These are phyloP conservation scores for Turritis glabra DNA, from an alignment of 345 rosid species.

Conservation along the genomic window DNA sequence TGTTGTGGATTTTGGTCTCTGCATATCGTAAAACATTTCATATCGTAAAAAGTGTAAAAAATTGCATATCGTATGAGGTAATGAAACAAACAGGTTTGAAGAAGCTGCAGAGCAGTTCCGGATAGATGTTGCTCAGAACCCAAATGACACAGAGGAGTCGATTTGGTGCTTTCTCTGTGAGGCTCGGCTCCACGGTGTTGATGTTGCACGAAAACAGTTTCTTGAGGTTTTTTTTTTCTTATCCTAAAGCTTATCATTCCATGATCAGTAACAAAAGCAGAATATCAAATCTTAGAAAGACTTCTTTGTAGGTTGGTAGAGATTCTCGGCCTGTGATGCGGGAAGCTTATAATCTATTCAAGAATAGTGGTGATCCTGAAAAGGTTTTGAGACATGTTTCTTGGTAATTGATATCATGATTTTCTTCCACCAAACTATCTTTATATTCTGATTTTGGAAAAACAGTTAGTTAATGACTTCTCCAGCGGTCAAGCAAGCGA, in stretches of 20 bases:
- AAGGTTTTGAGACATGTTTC: slow-evolving; percentile 48
- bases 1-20: background rate
- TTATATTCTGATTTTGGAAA: background rate
- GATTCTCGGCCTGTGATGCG: slow-evolving; percentile 86
- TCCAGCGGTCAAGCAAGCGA: slow-evolving; percentile 52
- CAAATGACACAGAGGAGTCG: slow-evolving; percentile 92
- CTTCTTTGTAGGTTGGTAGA: slow-evolving; percentile 69
- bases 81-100: slow-evolving; percentile 60
- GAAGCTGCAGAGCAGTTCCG: slow-evolving; percentile 92
- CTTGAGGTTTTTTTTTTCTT: slow-evolving; percentile 53
- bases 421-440: background rate
- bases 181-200: slow-evolving; percentile 64
- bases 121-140: slow-evolving; percentile 87
- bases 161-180: slow-evolving; percentile 94
- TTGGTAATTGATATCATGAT: background rate
- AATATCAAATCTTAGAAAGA: background rate
- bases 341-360: slow-evolving; percentile 76
- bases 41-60: background rate
- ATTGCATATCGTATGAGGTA: background rate
- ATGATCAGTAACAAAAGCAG: background rate
- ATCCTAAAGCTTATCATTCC: background rate
- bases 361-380: slow-evolving; percentile 85
- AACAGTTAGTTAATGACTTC: slow-evolving; percentile 64
- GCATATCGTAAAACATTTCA: too few relatives aligned
- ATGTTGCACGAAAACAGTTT: slow-evolving; percentile 62